Conservation (phyloP, 106 monocot species). For the Triglochin maritima region DNA sequence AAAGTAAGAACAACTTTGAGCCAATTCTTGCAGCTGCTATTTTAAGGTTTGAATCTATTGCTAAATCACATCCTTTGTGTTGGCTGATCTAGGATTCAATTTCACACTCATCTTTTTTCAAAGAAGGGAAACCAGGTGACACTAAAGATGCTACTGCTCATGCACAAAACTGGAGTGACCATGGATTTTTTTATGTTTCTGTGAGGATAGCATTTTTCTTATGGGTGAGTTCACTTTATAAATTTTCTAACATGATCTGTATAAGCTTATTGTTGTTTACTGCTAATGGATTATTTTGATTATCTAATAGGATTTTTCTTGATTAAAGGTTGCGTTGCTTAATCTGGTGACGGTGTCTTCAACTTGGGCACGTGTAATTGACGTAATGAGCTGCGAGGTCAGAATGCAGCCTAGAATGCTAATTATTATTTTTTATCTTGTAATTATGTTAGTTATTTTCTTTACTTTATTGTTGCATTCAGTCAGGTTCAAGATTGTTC, state of each 20-base stretch:
- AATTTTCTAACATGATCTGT: neutral
- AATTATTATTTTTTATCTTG: too few relatives aligned
- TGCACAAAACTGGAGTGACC: conserved; percentile 42
- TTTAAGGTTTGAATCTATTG: too few relatives aligned
- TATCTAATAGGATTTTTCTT: neutral
- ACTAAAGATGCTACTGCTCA: conserved; percentile 7
- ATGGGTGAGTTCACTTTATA: conserved; percentile 47
- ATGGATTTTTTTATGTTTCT: conserved; percentile 73
- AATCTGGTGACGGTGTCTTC: conserved; percentile 94
- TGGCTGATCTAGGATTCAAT: conserved; percentile 17
- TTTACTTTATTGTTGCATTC: conserved; percentile 29
- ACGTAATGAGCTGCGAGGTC: conserved; percentile 98
- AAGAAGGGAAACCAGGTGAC: conserved; percentile 14
- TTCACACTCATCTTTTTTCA: conserved; percentile 18
- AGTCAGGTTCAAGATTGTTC: conserved; percentile 99
- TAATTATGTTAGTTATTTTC: too few relatives aligned
- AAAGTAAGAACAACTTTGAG: conserved; percentile 53
- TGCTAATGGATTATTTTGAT: neutral
- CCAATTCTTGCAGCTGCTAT: too few relatives aligned
- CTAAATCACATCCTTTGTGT: too few relatives aligned
- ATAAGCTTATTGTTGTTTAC: neutral
- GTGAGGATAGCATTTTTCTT: conserved; percentile 75
- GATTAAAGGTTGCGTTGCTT: conserved; percentile 81
- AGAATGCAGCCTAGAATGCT: neutral
- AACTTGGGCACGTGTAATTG: conserved; percentile 96